Evolutionary conservation across 1,284 basidiomycete genomes (phyloP).

Genomic region (Tilletia horrida): DNA sequence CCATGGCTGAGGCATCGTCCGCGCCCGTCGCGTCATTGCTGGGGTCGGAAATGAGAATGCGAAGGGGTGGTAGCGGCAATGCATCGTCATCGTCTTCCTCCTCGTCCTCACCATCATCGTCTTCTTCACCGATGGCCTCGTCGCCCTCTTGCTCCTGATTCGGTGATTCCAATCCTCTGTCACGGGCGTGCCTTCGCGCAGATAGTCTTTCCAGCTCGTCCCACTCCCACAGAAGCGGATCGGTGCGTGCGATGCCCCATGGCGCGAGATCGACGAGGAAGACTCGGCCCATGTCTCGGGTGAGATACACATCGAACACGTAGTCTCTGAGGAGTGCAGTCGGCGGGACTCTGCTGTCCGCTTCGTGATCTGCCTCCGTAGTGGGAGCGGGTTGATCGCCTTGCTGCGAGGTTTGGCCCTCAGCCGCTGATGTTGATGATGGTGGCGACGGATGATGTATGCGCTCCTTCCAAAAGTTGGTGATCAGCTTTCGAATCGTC

Average conservation of each 20-base stretch:
- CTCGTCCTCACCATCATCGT: slow-evolving; percentile 16
- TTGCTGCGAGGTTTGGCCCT: slow-evolving; percentile 54
- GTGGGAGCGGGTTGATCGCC: too few relatives aligned
- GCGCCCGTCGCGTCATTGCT: slow-evolving; percentile 9
- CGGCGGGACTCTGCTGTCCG: slow-evolving; percentile 4
- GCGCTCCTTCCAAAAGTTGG: slow-evolving; percentile 62
- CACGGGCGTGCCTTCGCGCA: not conserved
- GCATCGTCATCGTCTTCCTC: slow-evolving; percentile 30
- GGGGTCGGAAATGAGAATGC: slow-evolving; percentile 26
- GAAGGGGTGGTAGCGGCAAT: slow-evolving; percentile 29
- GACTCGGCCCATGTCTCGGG: slow-evolving; percentile 69
- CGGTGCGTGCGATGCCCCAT: slow-evolving; percentile 72
- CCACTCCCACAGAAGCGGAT: slow-evolving; percentile 79
- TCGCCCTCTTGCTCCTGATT: not conserved
- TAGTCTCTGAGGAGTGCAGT: slow-evolving; percentile 53
- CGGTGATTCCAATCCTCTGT: not conserved
- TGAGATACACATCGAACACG: slow-evolving; percentile 79
- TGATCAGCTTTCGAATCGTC: slow-evolving; percentile 63
- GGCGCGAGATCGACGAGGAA: slow-evolving; percentile 89
- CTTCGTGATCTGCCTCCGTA: not conserved
- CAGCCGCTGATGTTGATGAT: slow-evolving; percentile 54
- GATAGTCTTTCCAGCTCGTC: slow-evolving; percentile 64
- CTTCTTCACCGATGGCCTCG: slow-evolving; percentile 10
- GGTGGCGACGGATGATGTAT: slow-evolving; percentile 58
- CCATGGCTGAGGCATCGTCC: slow-evolving; percentile 20